Evolutionary conservation across 129 eudicot genomes (phyloP), one percentile per base, ranked within the genome.

Genomic region (Tagetes patula): DNA sequence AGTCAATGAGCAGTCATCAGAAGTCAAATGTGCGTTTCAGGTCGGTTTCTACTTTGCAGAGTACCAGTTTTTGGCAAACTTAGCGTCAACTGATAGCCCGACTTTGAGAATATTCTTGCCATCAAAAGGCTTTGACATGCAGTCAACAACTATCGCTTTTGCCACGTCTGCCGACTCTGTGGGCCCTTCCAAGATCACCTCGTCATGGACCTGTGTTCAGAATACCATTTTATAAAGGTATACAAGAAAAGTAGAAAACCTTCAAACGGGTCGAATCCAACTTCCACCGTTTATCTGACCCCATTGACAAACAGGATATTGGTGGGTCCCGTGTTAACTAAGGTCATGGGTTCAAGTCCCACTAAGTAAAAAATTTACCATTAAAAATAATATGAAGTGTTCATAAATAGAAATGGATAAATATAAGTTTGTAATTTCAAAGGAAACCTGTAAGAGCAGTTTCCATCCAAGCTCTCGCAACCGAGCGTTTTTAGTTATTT

Each of bases 121-220:
- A 63, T 90, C 70, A 66, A 95, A 95, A 6, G 99, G 99, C 56
- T 90, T 88, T 32, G 94, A 86, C 99, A 95, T 95, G 86, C 52
- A 72, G 42, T 53, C 85, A 38, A 95, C 91, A 33, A 95, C 99
- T 55, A 95, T 81, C 31, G 79, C 91, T 84, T 90, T 95, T 45
- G 99, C 99, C 14, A 81, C 85, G 65, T 86, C 97, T 0, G 94
- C 94, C 0, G 99, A 90, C 75, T 95, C 97, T n/a, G 90, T 83
- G 36, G 99, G 99, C 63, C 99, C 99, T 82, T 95, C 99, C 54
- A 95, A 66, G 54, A 95, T 95, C 45, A 95, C 97, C 84, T 95
- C 97, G 71, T 95, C 99, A 61, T 95, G 99, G 61, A 95, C 96
- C 99, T 94, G 96, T 73, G 73, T 56, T 69, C 79, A 53, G 32